Percentiles rank a stretch among this genome's conserved stretches.
These are phyloP conservation scores for Mucor racemosus DNA, from an alignment of 371 early-diverging fungal species.

Conservation along the genomic window DNA sequence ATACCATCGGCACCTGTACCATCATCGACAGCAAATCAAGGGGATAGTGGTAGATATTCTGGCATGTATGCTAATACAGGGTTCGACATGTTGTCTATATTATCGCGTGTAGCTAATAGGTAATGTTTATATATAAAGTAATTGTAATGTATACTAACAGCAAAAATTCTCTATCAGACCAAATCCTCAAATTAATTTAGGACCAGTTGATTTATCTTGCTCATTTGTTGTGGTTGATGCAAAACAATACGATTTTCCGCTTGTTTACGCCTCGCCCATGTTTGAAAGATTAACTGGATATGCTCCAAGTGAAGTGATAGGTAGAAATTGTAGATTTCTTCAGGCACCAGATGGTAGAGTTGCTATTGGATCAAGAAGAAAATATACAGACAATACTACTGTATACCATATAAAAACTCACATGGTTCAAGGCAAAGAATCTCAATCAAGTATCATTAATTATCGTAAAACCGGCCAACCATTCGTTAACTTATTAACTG, in stretches of 20 bases:
- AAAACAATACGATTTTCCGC: conserved; percentile 46
- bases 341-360: conserved; percentile 59
- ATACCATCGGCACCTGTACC: neutral
- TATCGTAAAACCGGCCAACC: conserved; percentile 71
- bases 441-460: conserved; percentile 66
- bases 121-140: neutral
- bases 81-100: conserved; percentile 65
- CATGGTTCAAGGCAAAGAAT: conserved; percentile 57
- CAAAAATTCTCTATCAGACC: conserved; percentile 31
- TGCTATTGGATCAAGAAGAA: conserved; percentile 46
- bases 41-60: conserved; percentile 18
- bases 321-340: conserved; percentile 72
- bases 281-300: conserved; percentile 70
- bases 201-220: conserved; percentile 65
- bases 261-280: conserved; percentile 63
- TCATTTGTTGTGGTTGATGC: conserved; percentile 61
- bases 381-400: conserved; percentile 59
- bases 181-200: conserved; percentile 57
- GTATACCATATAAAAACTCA: conserved; percentile 58
- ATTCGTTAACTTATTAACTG: conserved; percentile 69
- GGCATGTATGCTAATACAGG: conserved; percentile 60
- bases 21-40: neutral
- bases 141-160: neutral
- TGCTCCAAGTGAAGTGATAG: conserved; percentile 53
- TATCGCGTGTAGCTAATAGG: conserved; percentile 48